These are phyloP conservation scores for Phytopythium litorale DNA, from an alignment of 352 stramenopile genomes.

Conservation along the genomic window DNA sequence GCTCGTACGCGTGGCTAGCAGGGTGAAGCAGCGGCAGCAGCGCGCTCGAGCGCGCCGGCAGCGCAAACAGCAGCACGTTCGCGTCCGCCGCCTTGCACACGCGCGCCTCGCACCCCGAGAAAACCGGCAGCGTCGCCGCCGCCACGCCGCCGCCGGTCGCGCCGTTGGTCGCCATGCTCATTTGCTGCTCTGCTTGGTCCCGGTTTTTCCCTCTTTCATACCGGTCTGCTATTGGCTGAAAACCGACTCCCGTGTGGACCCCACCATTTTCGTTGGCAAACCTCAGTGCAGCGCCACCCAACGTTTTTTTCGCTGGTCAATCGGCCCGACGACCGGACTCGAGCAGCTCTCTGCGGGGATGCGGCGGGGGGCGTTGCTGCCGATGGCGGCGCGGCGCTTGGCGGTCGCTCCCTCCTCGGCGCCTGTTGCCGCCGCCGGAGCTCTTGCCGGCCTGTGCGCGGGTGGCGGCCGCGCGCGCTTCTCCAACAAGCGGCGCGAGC, in stretches of 20 bases:
- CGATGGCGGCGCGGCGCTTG: not conserved
- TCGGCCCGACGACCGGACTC: not conserved
- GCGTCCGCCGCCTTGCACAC: slow-evolving; percentile 50
- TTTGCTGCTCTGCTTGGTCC: too few relatives aligned
- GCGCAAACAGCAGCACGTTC: slow-evolving; percentile 52
- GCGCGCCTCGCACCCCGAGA: slow-evolving; percentile 45
- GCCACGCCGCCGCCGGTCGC: not conserved
- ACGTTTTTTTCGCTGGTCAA: not conserved
- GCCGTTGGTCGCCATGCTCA: not conserved
- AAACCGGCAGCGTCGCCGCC: slow-evolving; percentile 34
- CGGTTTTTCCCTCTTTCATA: too few relatives aligned
- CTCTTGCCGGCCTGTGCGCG: too few relatives aligned
- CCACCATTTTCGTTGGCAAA: too few relatives aligned
- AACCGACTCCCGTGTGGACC: too few relatives aligned
- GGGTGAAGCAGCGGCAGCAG: slow-evolving; percentile 51
- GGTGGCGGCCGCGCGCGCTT: slow-evolving; percentile 10
- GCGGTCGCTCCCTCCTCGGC: too few relatives aligned
- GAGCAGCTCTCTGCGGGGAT: not conserved
- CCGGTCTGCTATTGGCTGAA: too few relatives aligned
- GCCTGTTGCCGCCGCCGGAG: not conserved
- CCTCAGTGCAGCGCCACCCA: too few relatives aligned
- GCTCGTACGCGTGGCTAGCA: slow-evolving; percentile 43
- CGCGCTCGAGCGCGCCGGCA: slow-evolving; percentile 46
- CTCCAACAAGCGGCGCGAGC: slow-evolving; percentile 30
- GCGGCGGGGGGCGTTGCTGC: not conserved